Conservation (phyloP, 257 asterid genomes). For the Coffea eugenioides region DNA sequence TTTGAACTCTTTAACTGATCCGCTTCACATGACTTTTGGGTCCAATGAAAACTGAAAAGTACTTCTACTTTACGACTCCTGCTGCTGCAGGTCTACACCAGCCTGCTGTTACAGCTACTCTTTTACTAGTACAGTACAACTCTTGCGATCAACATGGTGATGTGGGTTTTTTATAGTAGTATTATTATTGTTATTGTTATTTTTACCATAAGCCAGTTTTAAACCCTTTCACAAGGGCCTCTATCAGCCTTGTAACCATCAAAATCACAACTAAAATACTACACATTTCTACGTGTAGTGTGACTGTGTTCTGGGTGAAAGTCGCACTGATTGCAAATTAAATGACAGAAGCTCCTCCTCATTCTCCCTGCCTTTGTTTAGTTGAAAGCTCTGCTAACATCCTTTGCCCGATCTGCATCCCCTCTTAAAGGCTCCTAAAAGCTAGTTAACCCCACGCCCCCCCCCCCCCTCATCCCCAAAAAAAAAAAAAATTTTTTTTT, state of each 20-base stretch:
- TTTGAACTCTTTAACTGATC: neutral
- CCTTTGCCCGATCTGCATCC: neutral
- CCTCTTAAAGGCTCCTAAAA: neutral
- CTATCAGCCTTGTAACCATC: too few relatives aligned
- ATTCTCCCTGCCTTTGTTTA: neutral
- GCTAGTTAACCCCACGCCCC: neutral
- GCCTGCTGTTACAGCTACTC: too few relatives aligned
- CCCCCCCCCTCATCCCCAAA: too few relatives aligned
- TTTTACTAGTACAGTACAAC: too few relatives aligned
- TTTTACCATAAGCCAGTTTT: neutral
- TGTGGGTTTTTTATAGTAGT: too few relatives aligned
- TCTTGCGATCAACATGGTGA: neutral
- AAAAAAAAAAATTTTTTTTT: too few relatives aligned
- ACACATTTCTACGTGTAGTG: too few relatives aligned
- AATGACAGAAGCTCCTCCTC: neutral
- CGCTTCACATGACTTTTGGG: constrained; percentile 21
- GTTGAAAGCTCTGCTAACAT: neutral
- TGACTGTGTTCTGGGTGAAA: too few relatives aligned
- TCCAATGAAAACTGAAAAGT: constrained; percentile 9
- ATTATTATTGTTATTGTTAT: too few relatives aligned
- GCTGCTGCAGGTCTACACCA: too few relatives aligned
- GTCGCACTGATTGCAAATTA: too few relatives aligned
- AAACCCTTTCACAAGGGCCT: neutral
- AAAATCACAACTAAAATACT: too few relatives aligned
- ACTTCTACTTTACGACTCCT: neutral